Base-by-base conservation (phyloP, 2,329 filamentous ascomycete genomes). In the Stachybotrys chartarum region DNA sequence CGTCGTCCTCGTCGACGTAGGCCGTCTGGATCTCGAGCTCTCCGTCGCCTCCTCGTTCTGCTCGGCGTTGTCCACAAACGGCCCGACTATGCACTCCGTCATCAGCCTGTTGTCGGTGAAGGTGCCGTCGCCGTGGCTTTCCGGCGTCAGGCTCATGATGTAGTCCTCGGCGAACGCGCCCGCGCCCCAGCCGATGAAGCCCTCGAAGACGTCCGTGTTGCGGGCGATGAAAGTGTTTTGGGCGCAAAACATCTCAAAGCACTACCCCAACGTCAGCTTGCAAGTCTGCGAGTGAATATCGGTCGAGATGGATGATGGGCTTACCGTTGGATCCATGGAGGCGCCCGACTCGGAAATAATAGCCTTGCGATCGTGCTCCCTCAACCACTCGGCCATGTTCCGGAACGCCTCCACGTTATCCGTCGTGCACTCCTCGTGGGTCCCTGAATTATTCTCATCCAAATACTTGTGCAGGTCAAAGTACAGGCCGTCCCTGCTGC, bases 391-490 rank as follows among this genome's bases (percentile, higher is more conserved):
- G 0, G 78, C 77, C 1, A 83, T 66, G 0, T 70, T 69, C 18
- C 66, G 65, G 63, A 84, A 81, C 3, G 71, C 76, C 44, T 71
- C 72, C 3, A 79, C 68, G 50, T 82, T 81, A 60, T 84, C 73
- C 3, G 75, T 80, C 1, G 76, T 76, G 66, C 82, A 85, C 54
- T 77, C 70, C 5, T 68, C 59, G 58, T 78, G 68, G 0, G 76
- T 79, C 44, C 82, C 83, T 7, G 76, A 79, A 68, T 80, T 78
- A 68, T 84, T 78, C 18, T 68, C 71, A 60, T 85, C 82, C 5
- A 85, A 75, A 63, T 85, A 85, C 65, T 84, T 79, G 68, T 85
- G 82, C 11, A 85, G 70, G 59, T 85, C 82, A 32, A 85, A 72
- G 11, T 83, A 68, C n/a, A 87, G 68, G 53, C 77, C 77, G 53